Evolutionary conservation across 2,329 filamentous ascomycete genomes (phyloP), one percentile per base, ranked within the genome.

Genomic region (Hymenoscyphus repandus): DNA sequence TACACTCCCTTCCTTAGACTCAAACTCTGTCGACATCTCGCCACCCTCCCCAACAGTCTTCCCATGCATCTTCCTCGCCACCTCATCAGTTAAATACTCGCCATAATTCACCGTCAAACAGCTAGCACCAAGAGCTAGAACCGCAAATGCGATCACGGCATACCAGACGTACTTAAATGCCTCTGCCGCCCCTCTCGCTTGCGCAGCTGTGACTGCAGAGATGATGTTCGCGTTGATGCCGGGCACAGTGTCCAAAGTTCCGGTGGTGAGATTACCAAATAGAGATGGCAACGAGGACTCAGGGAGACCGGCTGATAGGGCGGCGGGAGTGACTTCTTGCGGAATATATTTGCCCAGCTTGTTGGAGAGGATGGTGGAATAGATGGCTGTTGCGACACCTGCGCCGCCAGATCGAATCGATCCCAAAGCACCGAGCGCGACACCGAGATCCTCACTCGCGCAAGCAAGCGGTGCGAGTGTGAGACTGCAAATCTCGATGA

Each of bases 361-460:
- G 22, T 27, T 27, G 41, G 44, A 30, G 27, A 44, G 9, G 30
- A 13, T 27, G 70, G 70, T 6, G 72, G 60, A 4, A 70, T 70
- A 71, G 30, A 51, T 46, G 38, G 49, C 45, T 22, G 54, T 0
- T 68, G 61, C 2, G 68, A 68, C 3, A 63, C 58, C 2, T 64
- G 61, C 11, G 12, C 70, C 71, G 1, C 70, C 64, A 9, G 69
- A 70, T 33, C 74, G 70, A 50, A 76, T 73, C 10, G 70, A 73
- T 6, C 73, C 72, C 17, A 75, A 70, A 17, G 75, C 65, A 13
- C 73, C 73, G n/a, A 58, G 72, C 45, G 62, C 72, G 17, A 75
- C 66, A 12, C 73, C 72, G 22, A 75, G 72, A 53, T 75, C 73
- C 51, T 73, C 69, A 10, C 72, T 64, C 45, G 72, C 72, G 61